Evolutionary conservation across 129 eudicot species (phyloP).

Genomic region (Glebionis coronaria): DNA sequence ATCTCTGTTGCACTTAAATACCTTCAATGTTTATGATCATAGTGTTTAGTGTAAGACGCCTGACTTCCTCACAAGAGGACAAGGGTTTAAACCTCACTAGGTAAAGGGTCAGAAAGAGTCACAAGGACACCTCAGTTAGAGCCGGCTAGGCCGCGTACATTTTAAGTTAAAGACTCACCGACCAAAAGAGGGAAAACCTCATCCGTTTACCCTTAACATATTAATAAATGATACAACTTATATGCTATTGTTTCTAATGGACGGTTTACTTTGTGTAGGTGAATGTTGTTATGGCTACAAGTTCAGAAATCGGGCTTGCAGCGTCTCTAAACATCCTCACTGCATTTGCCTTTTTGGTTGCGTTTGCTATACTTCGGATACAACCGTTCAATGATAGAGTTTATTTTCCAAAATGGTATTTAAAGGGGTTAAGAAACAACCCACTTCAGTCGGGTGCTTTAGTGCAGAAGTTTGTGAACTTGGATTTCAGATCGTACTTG

Average conservation of each 20-base stretch:
- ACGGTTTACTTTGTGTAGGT: slow-evolving; percentile 21
- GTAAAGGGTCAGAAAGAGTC: too few species aligned
- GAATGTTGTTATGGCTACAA: slow-evolving; percentile 53
- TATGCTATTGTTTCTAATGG: not conserved
- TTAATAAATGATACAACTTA: not conserved
- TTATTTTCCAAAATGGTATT: slow-evolving; percentile 92
- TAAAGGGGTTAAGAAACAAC: slow-evolving; percentile 67
- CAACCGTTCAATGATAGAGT: slow-evolving; percentile 88
- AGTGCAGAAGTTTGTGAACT: slow-evolving; percentile 62
- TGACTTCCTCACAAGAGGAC: too few species aligned
- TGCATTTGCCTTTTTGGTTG: slow-evolving; percentile 69
- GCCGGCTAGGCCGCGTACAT: too few species aligned
- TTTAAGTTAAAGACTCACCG: too few species aligned
- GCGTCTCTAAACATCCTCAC: slow-evolving; percentile 66
- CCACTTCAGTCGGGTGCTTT: slow-evolving; percentile 66
- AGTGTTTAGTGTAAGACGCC: too few species aligned
- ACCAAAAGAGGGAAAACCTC: too few species aligned
- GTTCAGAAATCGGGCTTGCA: slow-evolving; percentile 69
- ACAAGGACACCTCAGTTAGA: too few species aligned
- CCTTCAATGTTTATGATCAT: too few species aligned
- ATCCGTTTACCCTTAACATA: not conserved
- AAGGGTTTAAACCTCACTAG: too few species aligned
- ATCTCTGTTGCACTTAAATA: too few species aligned
- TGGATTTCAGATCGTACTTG: slow-evolving; percentile 73
- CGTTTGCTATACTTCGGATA: slow-evolving; percentile 78